These are phyloP conservation scores for Ustilago sp. DNA, from an alignment of 1,284 basidiomycete species.

Conservation along the genomic window DNA sequence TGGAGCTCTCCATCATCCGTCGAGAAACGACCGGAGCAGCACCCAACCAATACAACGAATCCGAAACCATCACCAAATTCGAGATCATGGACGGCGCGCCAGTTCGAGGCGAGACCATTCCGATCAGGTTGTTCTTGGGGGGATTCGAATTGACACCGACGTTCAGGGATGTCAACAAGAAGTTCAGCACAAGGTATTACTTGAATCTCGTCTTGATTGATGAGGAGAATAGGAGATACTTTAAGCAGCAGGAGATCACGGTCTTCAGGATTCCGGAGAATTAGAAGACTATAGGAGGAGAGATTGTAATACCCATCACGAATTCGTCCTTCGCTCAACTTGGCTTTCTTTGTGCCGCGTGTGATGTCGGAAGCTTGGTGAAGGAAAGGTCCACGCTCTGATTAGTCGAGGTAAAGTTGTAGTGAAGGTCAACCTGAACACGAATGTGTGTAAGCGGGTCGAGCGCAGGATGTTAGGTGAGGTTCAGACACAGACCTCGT, in stretches of 20 bases:
- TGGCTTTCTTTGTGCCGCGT: not conserved
- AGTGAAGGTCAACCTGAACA: not conserved
- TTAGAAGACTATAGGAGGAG: not conserved
- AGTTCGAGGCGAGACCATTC: constrained; percentile 96
- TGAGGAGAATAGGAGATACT: constrained; percentile 95
- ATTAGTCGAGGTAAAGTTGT: not conserved
- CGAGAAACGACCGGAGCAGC: constrained; percentile 88
- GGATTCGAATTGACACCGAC: constrained; percentile 98
- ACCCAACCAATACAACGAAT: constrained; percentile 98
- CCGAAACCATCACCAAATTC: constrained; percentile 98
- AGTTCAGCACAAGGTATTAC: constrained; percentile 96
- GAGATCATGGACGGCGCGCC: constrained; percentile 83
- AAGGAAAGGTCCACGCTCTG: not conserved
- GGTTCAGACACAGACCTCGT: not conserved
- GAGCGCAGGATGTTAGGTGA: not conserved
- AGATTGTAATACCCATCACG: not conserved
- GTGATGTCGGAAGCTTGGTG: not conserved
- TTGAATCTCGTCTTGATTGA: constrained; percentile 93
- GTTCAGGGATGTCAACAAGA: constrained; percentile 99
- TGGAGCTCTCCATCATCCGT: constrained; percentile 98
- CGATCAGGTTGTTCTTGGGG: constrained; percentile 95
- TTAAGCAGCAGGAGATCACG: constrained; percentile 75
- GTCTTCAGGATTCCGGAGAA: constrained; percentile 59
- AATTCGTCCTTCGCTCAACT: not conserved
- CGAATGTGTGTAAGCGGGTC: not conserved